Conservation (phyloP, 2,329 filamentous ascomycete species). For the Penicillium hordei region DNA sequence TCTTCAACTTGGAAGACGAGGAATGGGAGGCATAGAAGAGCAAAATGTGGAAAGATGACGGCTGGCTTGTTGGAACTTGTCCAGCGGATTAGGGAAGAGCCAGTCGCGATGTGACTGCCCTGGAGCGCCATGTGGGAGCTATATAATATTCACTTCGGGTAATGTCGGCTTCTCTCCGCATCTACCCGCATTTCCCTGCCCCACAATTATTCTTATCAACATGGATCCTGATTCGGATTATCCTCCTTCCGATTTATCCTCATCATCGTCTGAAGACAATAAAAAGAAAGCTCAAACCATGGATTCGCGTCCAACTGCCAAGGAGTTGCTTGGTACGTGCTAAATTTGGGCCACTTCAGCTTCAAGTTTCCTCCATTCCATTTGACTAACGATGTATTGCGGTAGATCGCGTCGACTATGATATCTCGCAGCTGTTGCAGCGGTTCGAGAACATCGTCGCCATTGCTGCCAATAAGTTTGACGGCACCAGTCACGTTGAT, state of each 20-base stretch:
- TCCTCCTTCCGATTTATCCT: background rate
- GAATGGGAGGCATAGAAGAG: background rate
- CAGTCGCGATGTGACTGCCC: background rate
- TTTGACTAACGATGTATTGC: background rate
- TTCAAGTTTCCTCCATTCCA: background rate
- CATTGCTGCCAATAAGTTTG: constrained; percentile 49
- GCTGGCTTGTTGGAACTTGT: background rate
- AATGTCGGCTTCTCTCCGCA: background rate
- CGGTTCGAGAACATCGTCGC: constrained; percentile 58
- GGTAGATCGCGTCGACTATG: constrained; percentile 46
- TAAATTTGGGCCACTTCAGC: background rate
- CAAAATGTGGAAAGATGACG: background rate
- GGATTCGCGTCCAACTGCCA: constrained; percentile 35
- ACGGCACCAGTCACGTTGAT: constrained; percentile 49
- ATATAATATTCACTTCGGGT: background rate
- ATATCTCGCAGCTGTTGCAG: constrained; percentile 50
- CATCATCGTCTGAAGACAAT: background rate
- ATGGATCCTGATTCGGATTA: background rate
- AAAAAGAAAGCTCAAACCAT: constrained; percentile 21
- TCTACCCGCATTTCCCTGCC: background rate
- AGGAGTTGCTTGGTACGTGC: constrained; percentile 31
- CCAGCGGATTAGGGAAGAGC: background rate
- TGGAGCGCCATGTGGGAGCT: background rate
- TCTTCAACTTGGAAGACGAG: background rate
- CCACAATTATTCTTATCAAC: background rate